These are phyloP conservation scores for Crithidia expoeki DNA, from an alignment of 208 protist species.

Conservation along the genomic window DNA sequence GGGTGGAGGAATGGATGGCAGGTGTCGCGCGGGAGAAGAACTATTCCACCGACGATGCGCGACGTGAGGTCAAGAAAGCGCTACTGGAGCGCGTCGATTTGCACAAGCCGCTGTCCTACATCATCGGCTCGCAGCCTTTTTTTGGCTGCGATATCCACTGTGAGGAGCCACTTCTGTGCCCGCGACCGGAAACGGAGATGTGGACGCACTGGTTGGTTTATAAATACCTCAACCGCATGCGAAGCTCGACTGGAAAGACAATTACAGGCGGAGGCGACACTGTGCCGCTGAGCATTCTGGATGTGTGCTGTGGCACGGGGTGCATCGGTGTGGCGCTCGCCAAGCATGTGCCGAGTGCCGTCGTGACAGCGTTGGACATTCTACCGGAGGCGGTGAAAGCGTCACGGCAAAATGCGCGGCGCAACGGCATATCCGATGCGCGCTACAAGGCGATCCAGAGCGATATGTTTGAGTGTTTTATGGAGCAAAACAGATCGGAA, in stretches of 20 bases:
- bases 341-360: conserved; percentile 53
- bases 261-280: neutral
- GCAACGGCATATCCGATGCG: conserved; percentile 56
- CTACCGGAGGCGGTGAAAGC: conserved; percentile 50
- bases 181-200: conserved; percentile 87
- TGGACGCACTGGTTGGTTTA: conserved; percentile 85
- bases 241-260: neutral
- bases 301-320: conserved; percentile 88
- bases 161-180: conserved; percentile 76
- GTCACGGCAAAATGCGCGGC: conserved; percentile 55
- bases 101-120: conserved; percentile 88
- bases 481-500: conserved; percentile 4
- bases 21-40: conserved; percentile 3
- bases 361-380: conserved; percentile 74
- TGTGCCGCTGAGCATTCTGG: conserved; percentile 55
- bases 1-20: conserved; percentile 80
- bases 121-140: conserved; percentile 87
- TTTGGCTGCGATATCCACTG: conserved; percentile 80
- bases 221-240: conserved; percentile 36
- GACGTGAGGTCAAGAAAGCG: conserved; percentile 64
- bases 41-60: conserved; percentile 29
- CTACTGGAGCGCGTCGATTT: conserved; percentile 79
- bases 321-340: conserved; percentile 89
- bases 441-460: conserved; percentile 64
- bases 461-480: conserved; percentile 82